Evolutionary conservation across 257 asterid species (phyloP), one percentile per base, ranked within the genome.

Genomic region (Eucommia ulmoides): DNA sequence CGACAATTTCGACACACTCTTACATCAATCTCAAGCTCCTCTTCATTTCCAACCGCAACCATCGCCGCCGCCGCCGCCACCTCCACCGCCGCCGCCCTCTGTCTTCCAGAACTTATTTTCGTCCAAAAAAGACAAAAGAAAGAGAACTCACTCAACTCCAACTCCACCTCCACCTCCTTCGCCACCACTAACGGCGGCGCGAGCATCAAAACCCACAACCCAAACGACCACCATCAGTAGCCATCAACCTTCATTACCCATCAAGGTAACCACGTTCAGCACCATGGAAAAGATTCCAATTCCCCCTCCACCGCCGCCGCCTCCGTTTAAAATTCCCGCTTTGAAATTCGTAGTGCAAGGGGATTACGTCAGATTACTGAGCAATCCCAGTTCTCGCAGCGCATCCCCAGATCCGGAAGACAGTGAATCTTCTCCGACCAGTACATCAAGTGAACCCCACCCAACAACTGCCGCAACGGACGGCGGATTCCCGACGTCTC

Each of bases 301-400:
- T 29, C 76, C 80, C 15, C 78, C 78, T 8, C 78, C 74, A 0
- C 85, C 97, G 0, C 95, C 94, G 0, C 95, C 94, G 1, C 88
- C 92, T 1, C 78, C 93, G 41, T 65, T 63, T 46, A 82, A 66
- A 44, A 66, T 55, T 33, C 76, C 83, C 51, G 77, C 79, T 2
- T 84, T 95, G 97, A 84, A 63, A 61, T 89, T 89, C 20, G 88
- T 76, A 16, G 74, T 89, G 58, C 79, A 78, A 60, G 97, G 96
- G 2, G 97, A 84, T 45, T 89, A 78, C 68, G 88, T 78, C 23
- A 70, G 94, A 54, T 47, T 89, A 21, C 74, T 82, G 64, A 84
- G 95, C 71, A 64, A 18, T 20, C 33, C 48, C 56, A 79, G 93
- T 67, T 80, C 93, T 33, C 67, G 93, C 41, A 74, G 88, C 23